Conservation (phyloP, 345 rosid species). For the Eucalyptus marginata region DNA sequence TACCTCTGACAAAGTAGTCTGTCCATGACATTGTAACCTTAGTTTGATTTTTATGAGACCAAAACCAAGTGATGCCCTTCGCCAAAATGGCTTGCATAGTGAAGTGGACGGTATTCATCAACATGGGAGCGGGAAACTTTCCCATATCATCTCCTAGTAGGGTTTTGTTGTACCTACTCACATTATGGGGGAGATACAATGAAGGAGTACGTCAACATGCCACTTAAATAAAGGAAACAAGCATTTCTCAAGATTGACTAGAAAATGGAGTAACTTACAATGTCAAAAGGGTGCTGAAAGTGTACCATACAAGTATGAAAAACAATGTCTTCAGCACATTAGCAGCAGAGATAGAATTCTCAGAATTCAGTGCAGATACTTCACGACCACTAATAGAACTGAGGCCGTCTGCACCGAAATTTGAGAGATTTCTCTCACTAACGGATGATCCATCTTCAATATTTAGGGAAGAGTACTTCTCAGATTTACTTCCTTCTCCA, state of each 20-base stretch:
- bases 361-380: conserved; percentile 14
- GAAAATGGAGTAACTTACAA: conserved; percentile 51
- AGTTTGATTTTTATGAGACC: conserved; percentile 71
- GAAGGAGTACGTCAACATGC: background rate
- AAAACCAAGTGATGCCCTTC: conserved; percentile 64
- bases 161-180: conserved; percentile 81
- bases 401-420: conserved; percentile 16
- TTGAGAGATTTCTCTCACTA: conserved; percentile 16
- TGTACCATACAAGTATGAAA: conserved; percentile 96
- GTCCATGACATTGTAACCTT: conserved; percentile 61
- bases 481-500: conserved; percentile 15
- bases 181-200: background rate
- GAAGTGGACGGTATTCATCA: conserved; percentile 95
- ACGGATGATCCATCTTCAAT: conserved; percentile 43
- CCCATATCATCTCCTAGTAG: conserved; percentile 93
- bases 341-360: conserved; percentile 34
- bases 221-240: background rate
- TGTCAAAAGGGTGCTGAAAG: conserved; percentile 97
- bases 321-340: conserved; percentile 87
- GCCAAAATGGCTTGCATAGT: conserved; percentile 87
- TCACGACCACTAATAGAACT: conserved; percentile 7
- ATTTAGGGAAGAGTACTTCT: conserved; percentile 36
- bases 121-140: conserved; percentile 90
- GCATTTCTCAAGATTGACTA: background rate
- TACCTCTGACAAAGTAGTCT: conserved; percentile 87